phyloP scores from a whole-genome alignment of 768 basidiomycete species.

The Chalciporus pseudorubinellus region DNA sequence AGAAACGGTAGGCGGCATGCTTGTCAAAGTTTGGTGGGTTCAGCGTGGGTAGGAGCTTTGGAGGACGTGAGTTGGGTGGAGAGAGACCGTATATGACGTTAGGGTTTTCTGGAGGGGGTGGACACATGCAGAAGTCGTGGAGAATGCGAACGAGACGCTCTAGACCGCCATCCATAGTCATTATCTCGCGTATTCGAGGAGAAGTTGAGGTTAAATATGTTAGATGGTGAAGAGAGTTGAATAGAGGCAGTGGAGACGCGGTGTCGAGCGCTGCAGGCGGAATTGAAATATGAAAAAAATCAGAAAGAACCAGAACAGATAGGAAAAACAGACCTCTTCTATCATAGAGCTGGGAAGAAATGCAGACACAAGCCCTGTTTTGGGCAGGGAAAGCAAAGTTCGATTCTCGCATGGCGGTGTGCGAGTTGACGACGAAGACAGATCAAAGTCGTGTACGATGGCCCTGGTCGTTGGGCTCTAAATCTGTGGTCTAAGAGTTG shows the following conservation, averaged over 20 bases:
- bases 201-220: slow-evolving; percentile 97
- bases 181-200: slow-evolving; percentile 95
- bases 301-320: too few relatives aligned
- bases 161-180: slow-evolving; percentile 96
- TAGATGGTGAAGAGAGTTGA: slow-evolving; percentile 95
- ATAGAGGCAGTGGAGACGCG: slow-evolving; percentile 61
- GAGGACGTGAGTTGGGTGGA: slow-evolving; percentile 57
- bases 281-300: too few relatives aligned
- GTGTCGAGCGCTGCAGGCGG: slow-evolving; percentile 41
- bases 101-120: slow-evolving; percentile 79
- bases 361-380: slow-evolving; percentile 93
- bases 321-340: slow-evolving; percentile 45
- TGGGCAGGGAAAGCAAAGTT: slow-evolving; percentile 94
- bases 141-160: slow-evolving; percentile 93
- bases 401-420: slow-evolving; percentile 76
- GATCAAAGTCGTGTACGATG: slow-evolving; percentile 18
- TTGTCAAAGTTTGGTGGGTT: slow-evolving; percentile 74
- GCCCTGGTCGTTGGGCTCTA: slow-evolving; percentile 1
- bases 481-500: background rate
- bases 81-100: slow-evolving; percentile 74
- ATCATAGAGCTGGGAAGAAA: slow-evolving; percentile 93
- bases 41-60: slow-evolving; percentile 56
- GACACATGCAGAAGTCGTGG: slow-evolving; percentile 81
- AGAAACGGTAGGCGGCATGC: slow-evolving; percentile 84
- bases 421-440: slow-evolving; percentile 16